Conservation (phyloP, 1,139 yeast species). For the Scheffersomyces parashehatae region DNA sequence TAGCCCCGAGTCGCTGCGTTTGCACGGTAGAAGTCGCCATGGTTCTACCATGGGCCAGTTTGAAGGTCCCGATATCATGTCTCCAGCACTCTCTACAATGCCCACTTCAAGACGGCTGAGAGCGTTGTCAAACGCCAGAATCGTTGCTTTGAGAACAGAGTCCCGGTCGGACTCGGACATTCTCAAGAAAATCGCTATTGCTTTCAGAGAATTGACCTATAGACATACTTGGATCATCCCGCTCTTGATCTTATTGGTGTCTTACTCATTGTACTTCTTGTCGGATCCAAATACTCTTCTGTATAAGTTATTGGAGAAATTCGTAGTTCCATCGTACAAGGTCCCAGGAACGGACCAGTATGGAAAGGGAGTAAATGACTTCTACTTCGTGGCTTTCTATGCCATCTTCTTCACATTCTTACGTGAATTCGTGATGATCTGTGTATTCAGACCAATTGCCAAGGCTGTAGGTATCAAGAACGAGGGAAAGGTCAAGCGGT, state of each 20-base stretch:
- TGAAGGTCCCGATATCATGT: conserved; percentile 55
- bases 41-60: conserved; percentile 61
- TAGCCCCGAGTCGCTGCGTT: too few species aligned
- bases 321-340: conserved; percentile 69
- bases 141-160: conserved; percentile 27
- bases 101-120: conserved; percentile 36
- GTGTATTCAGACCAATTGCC: conserved; percentile 74
- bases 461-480: conserved; percentile 49
- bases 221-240: conserved; percentile 85
- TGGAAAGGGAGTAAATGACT: conserved; percentile 86
- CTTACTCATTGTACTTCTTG: conserved; percentile 42
- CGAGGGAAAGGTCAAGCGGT: conserved; percentile 67
- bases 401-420: conserved; percentile 86
- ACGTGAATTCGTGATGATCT: conserved; percentile 90
- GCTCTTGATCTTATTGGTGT: conserved; percentile 41
- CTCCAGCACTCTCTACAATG: conserved; percentile 54
- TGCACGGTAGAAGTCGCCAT: conserved; percentile 30
- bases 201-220: conserved; percentile 60
- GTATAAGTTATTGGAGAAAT: conserved; percentile 60
- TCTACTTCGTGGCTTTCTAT: conserved; percentile 75
- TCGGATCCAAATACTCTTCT: conserved; percentile 52
- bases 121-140: conserved; percentile 35
- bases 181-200: conserved; percentile 50
- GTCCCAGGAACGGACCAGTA: conserved; percentile 60
- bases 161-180: conserved; percentile 42